Evolutionary conservation across 2,329 filamentous ascomycete species (phyloP), one percentile per base, ranked within the genome.

Genomic region (Emericellopsis atlantica): DNA sequence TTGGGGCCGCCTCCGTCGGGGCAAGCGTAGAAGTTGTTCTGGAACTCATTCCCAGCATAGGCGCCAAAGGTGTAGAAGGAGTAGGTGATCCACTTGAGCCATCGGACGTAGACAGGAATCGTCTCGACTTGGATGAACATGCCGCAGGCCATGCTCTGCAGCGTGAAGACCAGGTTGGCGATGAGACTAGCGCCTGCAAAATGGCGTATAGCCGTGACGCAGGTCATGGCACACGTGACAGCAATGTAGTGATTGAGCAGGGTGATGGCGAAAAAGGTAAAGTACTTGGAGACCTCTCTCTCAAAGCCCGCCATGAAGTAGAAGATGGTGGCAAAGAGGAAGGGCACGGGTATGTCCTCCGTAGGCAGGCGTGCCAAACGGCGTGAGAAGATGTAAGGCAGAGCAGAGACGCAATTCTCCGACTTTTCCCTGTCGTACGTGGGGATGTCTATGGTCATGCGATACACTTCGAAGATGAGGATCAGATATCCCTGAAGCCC

Each of bases 301-400:
- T 83, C 74, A 48, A 87, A 84, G 0, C 81, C 82, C 6, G 77
- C 74, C 79, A 88, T 86, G 55, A 85, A 88, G 56, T 88, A 89
- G 52, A 79, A 80, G 7, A 88, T 79, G 2, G 78, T 59, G 6
- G 78, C 78, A 51, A 81, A 88, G 4, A 86, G 54, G 14, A 86
- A 68, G 0, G 83, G 83, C 1, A 86, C 81, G 0, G 81, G 80
- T 0, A 88, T 52, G 51, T 88, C 83, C 53, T 89, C 83, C 1
- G 81, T 76, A 2, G 79, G 66, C 18, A 87, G 60, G 6, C 81
- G 70, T 1, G 84, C 81, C 5, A 86, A 56, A 22, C 84, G 70
- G 34, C 84, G 68, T 15, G 82, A 86, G 1, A 86, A 53, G 2
- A 89, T 66, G 46, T 83, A 89, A 0, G 80, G 77, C 0, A 82